Base-by-base conservation (phyloP, 352 stramenopile genomes). In the Phytophthora litchii region DNA sequence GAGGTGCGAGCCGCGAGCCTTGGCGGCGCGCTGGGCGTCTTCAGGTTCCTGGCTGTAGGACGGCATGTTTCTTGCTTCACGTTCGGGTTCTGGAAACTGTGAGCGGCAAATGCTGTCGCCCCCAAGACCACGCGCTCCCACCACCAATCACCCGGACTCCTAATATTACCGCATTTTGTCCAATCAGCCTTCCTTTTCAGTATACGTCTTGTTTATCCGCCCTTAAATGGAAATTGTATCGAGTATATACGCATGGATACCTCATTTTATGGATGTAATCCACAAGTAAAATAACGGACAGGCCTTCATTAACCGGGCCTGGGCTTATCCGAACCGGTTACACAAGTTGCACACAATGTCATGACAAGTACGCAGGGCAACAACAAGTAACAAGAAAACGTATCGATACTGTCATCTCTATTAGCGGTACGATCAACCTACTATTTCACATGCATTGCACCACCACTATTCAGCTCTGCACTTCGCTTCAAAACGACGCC, bases 1-100 rank as follows among this genome's bases (percentile, higher is more conserved):
- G 37, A 99, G 86, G 86, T 99, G 93, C 62, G 92, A 98, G 68
- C 96, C 97, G 53, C 96, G 89, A 32, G 96, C 89, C 88, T 99
- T 99, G 64, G 86, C 86, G 51, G 86, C 83, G 64, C 83, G 83
- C 76, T 92, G 83, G 41, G 76, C 82, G 65, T 96, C 86, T 88
- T 96, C 87, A 63, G 87, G 87, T 88, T 94, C 84, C 83, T 94
- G 84, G 80, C 83, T 94, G 84, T 96, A 96, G 60, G 81, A 88
- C 60, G 82, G 78, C 83, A 92, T 92, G 76, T 69, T 78, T 77
- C 70, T 86, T 83, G 69, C 79, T 86, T 82, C 66, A 80, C 74
- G 74, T 84, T 88, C 73, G 83, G 83, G 83, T 91, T 92, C 83
- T 92, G 67, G 66, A 79, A 80, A 78, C 67, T 80, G 59, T 64